phyloP scores from a whole-genome alignment of 768 basidiomycete species.

The Pulveroboletus ravenelii region DNA sequence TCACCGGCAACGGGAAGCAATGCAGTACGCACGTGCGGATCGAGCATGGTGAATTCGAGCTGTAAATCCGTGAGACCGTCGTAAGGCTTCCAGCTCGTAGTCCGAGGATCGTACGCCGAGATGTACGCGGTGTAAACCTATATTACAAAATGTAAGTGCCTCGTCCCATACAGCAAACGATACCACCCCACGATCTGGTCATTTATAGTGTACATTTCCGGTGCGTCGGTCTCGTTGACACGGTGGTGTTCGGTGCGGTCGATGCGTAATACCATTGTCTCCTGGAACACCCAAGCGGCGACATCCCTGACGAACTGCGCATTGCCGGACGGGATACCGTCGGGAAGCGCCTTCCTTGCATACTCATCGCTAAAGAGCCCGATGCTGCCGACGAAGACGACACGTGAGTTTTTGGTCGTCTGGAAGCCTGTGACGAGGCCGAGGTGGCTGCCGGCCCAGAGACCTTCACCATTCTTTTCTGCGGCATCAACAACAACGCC shows the following conservation, averaged over 20 bases:
- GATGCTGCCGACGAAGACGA: slow-evolving; percentile 77
- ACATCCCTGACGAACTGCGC: slow-evolving; percentile 68
- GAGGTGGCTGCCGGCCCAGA: slow-evolving; percentile 77
- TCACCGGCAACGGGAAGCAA: slow-evolving; percentile 52
- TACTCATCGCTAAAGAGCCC: slow-evolving; percentile 77
- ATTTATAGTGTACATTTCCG: slow-evolving; percentile 78
- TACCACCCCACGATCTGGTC: slow-evolving; percentile 63
- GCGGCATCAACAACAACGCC: slow-evolving; percentile 66
- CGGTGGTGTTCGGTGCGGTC: slow-evolving; percentile 70
- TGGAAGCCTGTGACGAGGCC: slow-evolving; percentile 89
- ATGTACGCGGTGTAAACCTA: slow-evolving; percentile 75
- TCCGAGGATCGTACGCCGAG: slow-evolving; percentile 58
- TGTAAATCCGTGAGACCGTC: slow-evolving; percentile 76
- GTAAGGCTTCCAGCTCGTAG: slow-evolving; percentile 64
- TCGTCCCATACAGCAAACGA: not conserved
- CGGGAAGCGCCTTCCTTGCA: slow-evolving; percentile 55
- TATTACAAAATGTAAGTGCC: not conserved
- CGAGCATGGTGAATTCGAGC: slow-evolving; percentile 97
- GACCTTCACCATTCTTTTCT: slow-evolving; percentile 71
- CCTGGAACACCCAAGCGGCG: slow-evolving; percentile 88
- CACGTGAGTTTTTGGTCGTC: slow-evolving; percentile 67
- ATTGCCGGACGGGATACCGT: slow-evolving; percentile 70
- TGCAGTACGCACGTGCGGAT: slow-evolving; percentile 87
- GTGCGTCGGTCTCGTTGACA: slow-evolving; percentile 55
- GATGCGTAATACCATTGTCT: slow-evolving; percentile 74